Base-by-base conservation (phyloP, 2,329 filamentous ascomycete genomes). In the Fusarium sp. region DNA sequence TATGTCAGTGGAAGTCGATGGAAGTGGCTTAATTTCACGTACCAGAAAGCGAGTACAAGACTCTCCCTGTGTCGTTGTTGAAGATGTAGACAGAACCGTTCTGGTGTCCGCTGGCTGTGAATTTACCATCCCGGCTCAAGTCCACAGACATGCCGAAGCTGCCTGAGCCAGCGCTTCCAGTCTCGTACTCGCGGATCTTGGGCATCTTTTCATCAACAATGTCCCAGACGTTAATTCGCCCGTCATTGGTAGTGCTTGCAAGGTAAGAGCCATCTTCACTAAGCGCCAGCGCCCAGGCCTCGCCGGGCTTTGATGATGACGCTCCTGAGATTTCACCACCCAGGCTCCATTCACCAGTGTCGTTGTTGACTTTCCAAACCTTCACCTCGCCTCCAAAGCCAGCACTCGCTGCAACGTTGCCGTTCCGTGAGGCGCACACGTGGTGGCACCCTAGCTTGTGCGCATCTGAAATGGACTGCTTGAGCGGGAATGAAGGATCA, bases 381-480 rank as follows among this genome's bases (percentile, higher is more conserved):
- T 93, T 95, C 57, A 97, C 85, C 72, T 96, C 93, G 42, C 97
- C 95, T 20, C 90, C 93, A 76, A 99, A 99, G 0, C 96, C 97
- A 16, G 91, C 92, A 64, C 91, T 97, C 6, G 92, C 94, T 18
- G 93, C 93, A 57, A 90, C 85, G 56, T 85, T 88, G 45, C 94
- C 94, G 72, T 92, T 86, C 42, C 80, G 90, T 83, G 78, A 86
- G 16, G 91, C 91, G 67, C 89, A 90, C 52, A 98, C 83, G 81
- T 99, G 96, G 81, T 99, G 96, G 77, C 94, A 96, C 72, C 96
- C 96, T 34, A 97, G 87, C 71, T 91, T 91, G 83, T 99, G 96
- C 30, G 92, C 94, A 71, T 88, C 87, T 55, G 90, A 84, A 65
- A 99, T 88, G 24, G 91, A 92, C 79, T 99, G 96, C 14, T 87